Base-by-base conservation (phyloP, 768 basidiomycete genomes). In the Lactifluus pinguis region DNA sequence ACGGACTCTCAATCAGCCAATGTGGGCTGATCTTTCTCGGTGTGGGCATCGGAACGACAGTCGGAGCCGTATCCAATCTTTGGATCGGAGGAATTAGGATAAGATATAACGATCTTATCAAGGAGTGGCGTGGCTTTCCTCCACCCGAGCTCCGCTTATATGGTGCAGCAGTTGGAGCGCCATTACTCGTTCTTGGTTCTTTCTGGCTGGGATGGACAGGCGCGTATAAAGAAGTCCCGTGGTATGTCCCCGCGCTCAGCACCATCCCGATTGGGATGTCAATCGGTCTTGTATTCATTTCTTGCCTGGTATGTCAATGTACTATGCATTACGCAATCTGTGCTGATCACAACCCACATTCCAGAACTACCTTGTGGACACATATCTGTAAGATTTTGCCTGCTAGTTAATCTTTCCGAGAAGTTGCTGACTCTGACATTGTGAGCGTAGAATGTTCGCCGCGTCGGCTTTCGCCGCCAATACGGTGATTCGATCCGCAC, bases 391-490 rank as follows among this genome's bases (percentile, higher is more conserved):
- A 51, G 57, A 6, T 32, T 34, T 13, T 29, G n/a, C 25, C 11
- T 2, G 42, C 15, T 15, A 25, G 8, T 55, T 48, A 2, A 34
- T 7, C 34, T n/a, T 38, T 34, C n/a, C 25, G 2, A 25, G 25
- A 19, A 48, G 7, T 38, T 25, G 9, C 15, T 57, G 25, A 57
- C 17, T 11, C 6, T 25, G 25, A 25, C 25, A 25, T 8, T 21
- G 19, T 15, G 10, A 19, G n/a, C n/a, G 4, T 42, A 57, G 56
- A 42, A 38, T 30, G 49, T 68, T 66, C 57, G 78, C 76, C 65
- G 84, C 84, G 1, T 83, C 82, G 9, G 84, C 84, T 0, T 79
- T 86, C 39, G 79, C 84, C 7, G 82, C 80, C 9, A 84, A 83
- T 68, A 83, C 80, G 1, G 74, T 85, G 60, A 67, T 81, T 55